These are phyloP conservation scores for Kentomonas sorsogonicus DNA, from an alignment of 208 protist species.

Conservation along the genomic window DNA sequence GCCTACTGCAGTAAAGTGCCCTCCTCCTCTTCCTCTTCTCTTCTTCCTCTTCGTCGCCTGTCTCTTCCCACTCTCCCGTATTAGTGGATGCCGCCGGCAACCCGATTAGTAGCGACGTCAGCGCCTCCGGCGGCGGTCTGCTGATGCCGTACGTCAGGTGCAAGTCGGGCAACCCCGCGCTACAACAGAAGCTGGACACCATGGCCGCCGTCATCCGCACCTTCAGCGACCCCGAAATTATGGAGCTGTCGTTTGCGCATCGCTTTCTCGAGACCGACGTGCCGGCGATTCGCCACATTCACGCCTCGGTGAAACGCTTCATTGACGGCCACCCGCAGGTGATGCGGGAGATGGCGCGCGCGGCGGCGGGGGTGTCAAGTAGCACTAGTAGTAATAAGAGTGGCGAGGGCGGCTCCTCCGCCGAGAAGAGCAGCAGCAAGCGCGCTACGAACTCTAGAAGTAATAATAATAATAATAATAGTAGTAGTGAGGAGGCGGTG, in stretches of 20 bases:
- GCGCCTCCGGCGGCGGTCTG: too few relatives aligned
- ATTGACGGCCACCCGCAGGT: too few relatives aligned
- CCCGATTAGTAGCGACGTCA: too few relatives aligned
- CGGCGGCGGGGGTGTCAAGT: too few relatives aligned
- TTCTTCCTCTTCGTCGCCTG: too few relatives aligned
- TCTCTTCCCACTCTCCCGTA: too few relatives aligned
- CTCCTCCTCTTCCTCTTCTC: too few relatives aligned
- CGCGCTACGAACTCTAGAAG: background rate
- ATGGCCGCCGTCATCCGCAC: conserved; percentile 44
- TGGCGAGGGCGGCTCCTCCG: too few relatives aligned
- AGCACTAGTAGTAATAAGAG: too few relatives aligned
- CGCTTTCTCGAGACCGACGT: conserved; percentile 34
- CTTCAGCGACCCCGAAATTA: conserved; percentile 60
- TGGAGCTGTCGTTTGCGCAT: conserved; percentile 62
- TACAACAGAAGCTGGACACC: conserved; percentile 43
- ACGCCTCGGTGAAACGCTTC: conserved; percentile 3
- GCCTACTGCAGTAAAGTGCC: conserved; percentile 63
- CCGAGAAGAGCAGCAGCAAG: background rate
- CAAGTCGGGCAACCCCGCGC: conserved; percentile 35
- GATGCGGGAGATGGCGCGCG: too few relatives aligned
- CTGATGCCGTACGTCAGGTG: too few relatives aligned
- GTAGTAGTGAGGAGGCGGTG: background rate
- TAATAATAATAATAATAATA: conserved; percentile 2
- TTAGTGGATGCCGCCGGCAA: too few relatives aligned
- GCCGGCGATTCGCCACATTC: background rate